Conservation (phyloP, 1,284 basidiomycete genomes). For the Ceraceosorus guamensis region DNA sequence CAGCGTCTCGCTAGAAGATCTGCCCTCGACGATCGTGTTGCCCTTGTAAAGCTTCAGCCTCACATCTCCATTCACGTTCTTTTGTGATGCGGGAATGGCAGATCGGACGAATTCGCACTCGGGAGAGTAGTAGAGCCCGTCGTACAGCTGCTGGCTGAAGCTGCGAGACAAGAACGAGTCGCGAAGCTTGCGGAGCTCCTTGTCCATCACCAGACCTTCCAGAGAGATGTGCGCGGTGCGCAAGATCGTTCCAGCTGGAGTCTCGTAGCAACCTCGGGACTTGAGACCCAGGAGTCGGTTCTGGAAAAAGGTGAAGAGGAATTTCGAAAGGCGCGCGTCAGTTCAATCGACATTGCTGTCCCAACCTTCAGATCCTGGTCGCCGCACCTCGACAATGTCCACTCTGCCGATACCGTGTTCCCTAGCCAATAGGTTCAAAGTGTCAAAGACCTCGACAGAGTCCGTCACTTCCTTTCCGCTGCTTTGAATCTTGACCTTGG, state of each 20-base stretch:
- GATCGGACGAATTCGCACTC: conserved; percentile 73
- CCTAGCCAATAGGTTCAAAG: conserved; percentile 82
- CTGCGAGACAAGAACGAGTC: conserved; percentile 84
- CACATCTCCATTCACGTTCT: conserved; percentile 90
- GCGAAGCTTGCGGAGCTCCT: conserved; percentile 87
- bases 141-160: conserved; percentile 87
- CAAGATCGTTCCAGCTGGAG: conserved; percentile 89
- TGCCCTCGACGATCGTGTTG: conserved; percentile 87
- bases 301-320: conserved; percentile 86
- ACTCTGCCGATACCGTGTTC: conserved; percentile 93
- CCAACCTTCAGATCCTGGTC: too few species aligned
- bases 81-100: conserved; percentile 82
- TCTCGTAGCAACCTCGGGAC: conserved; percentile 97
- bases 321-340: conserved; percentile 99
- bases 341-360: too few species aligned
- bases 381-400: conserved; percentile 97
- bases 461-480: conserved; percentile 59
- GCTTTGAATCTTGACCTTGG: conserved; percentile 30
- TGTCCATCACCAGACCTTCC: conserved; percentile 92
- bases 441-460: conserved; percentile 88
- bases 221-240: conserved; percentile 92
- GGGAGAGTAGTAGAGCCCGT: conserved; percentile 88
- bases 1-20: conserved; percentile 75
- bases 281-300: conserved; percentile 99
- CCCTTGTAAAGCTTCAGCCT: conserved; percentile 90